A percentile compares a stretch with the other conserved stretches of the same genome.
Conservation (phyloP, 306 rosid genomes). For the Citrullus mucosospermus region DNA sequence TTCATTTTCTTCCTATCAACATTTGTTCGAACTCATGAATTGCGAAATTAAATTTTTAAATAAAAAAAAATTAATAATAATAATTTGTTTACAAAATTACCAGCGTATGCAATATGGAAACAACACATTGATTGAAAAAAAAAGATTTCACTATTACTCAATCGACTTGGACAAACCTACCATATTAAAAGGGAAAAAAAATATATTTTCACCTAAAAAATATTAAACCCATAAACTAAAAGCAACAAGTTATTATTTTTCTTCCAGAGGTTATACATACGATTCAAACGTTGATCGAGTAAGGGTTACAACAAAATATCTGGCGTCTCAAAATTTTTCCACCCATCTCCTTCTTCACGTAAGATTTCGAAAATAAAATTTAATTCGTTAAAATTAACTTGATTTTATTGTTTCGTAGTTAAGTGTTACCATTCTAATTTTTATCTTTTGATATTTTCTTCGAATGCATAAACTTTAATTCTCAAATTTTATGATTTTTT, state of each 20-base stretch:
- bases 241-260: not conserved
- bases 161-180: not conserved
- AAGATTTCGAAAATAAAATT: too few relatives aligned
- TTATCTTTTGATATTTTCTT: too few relatives aligned
- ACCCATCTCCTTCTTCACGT: too few relatives aligned
- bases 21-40: too few relatives aligned
- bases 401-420: too few relatives aligned
- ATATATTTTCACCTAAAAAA: not conserved
- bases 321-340: not conserved
- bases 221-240: not conserved
- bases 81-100: not conserved
- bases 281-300: not conserved
- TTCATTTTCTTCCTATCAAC: too few relatives aligned
- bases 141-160: not conserved
- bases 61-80: not conserved
- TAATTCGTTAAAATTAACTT: too few relatives aligned
- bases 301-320: not conserved
- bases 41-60: too few relatives aligned
- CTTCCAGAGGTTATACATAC: not conserved
- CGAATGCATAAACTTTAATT: too few relatives aligned
- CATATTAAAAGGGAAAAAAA: not conserved
- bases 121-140: not conserved
- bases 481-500: too few relatives aligned
- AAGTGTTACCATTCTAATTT: too few relatives aligned
- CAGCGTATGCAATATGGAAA: not conserved